Evolutionary conservation across 202 grass and related monocot genomes (phyloP).

Genomic region (Setaria italica): DNA sequence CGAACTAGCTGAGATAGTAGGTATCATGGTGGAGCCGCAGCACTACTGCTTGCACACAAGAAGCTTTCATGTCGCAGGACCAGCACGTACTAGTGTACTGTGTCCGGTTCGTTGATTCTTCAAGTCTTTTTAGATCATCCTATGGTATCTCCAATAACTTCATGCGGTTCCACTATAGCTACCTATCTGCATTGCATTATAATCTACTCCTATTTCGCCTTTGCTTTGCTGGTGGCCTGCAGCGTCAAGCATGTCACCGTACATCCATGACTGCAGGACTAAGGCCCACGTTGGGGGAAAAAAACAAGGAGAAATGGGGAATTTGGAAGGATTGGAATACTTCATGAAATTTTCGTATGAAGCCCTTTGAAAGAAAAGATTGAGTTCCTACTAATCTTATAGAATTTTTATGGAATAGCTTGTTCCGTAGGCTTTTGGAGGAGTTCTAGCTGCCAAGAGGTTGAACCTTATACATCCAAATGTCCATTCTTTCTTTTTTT

Average conservation of each 20-base stretch:
- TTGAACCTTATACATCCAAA: no score
- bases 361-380: background rate
- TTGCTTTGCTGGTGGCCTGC: background rate
- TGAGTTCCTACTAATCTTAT: background rate
- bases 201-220: slow-evolving; percentile 28
- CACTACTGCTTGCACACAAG: background rate
- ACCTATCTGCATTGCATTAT: slow-evolving; percentile 24
- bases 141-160: slow-evolving; percentile 21
- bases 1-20: background rate
- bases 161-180: background rate
- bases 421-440: no score
- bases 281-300: background rate
- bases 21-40: slow-evolving; percentile 37
- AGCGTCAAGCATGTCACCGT: background rate
- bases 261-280: background rate
- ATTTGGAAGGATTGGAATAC: background rate
- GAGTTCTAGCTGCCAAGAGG: no score
- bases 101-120: background rate
- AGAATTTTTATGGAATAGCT: no score
- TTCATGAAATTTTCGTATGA: no score
- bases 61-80: slow-evolving; percentile 22
- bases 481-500: no score
- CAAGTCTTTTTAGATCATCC: background rate
- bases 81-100: background rate
- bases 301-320: no score